Evolutionary conservation across 164 flowering plant genomes (phyloP).

Genomic region (Sedum album): DNA sequence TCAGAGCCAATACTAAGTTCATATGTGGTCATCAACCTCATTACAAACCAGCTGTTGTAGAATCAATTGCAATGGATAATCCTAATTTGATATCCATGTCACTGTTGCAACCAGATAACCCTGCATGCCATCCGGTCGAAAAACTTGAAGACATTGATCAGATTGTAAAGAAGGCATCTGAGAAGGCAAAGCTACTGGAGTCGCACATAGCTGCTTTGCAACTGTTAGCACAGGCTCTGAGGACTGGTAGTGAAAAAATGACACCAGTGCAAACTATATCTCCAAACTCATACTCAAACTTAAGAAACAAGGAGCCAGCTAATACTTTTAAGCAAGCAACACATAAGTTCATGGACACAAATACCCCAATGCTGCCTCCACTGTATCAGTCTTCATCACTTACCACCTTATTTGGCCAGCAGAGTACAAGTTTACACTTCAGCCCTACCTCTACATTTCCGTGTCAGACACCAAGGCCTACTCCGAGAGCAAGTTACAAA

Average conservation of each 20-base stretch:
- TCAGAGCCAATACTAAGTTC: not conserved
- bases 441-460: not conserved
- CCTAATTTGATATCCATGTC: not conserved
- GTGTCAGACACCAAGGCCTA: not conserved
- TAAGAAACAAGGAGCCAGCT: not conserved
- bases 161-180: constrained; percentile 1
- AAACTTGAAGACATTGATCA: not conserved
- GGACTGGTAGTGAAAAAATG: not conserved
- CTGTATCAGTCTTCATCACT: not conserved
- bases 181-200: constrained; percentile 1
- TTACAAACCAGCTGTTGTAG: not conserved
- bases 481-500: not conserved
- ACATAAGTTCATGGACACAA: not conserved
- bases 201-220: constrained; percentile 1
- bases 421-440: not conserved
- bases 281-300: not conserved
- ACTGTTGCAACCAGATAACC: not conserved
- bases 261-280: not conserved
- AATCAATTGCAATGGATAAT: not conserved
- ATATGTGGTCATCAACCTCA: not conserved
- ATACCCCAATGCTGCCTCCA: too few relatives aligned
- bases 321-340: not conserved
- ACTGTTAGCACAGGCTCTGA: not conserved
- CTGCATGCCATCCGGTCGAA: not conserved
- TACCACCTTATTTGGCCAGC: not conserved